A percentile compares a stretch with the other conserved stretches of the same genome.
phyloP scores from a whole-genome alignment of 2,329 filamentous ascomycete genomes.

The Lasiodiplodia sp. region DNA sequence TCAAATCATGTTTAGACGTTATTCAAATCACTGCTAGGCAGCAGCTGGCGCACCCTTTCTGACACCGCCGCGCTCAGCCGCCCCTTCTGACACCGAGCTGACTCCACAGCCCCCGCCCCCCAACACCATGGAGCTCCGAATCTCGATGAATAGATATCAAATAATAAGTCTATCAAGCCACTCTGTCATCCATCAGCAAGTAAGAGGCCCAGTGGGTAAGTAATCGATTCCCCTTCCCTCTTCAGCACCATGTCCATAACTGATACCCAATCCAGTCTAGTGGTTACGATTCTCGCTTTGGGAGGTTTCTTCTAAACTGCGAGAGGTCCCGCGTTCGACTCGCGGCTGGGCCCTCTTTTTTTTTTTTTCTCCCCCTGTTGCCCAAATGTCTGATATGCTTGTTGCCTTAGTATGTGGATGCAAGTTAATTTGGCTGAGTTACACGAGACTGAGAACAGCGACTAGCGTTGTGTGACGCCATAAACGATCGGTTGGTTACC shows the following conservation, averaged over 20 bases:
- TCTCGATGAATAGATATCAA: background rate
- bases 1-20: no score
- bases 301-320: slow-evolving; percentile 4
- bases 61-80: no score
- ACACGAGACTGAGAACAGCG: no score
- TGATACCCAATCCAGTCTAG: slow-evolving; percentile 21
- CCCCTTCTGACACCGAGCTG: no score
- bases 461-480: no score
- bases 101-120: no score
- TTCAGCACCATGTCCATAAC: background rate
- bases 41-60: no score
- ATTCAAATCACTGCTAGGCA: no score
- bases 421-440: background rate
- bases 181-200: background rate
- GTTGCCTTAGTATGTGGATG: background rate
- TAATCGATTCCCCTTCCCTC: background rate
- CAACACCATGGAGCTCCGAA: background rate
- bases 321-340: slow-evolving; percentile 24
- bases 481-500: no score
- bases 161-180: background rate
- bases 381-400: background rate
- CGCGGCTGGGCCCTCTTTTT: slow-evolving; percentile 13
- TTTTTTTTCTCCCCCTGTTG: background rate
- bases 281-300: slow-evolving; percentile 27
- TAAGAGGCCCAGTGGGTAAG: slow-evolving; percentile 19